A percentile compares a stretch with the other conserved stretches of the same genome.
Conservation (phyloP, 768 basidiomycete genomes). For the Podaxis pistillaris region DNA sequence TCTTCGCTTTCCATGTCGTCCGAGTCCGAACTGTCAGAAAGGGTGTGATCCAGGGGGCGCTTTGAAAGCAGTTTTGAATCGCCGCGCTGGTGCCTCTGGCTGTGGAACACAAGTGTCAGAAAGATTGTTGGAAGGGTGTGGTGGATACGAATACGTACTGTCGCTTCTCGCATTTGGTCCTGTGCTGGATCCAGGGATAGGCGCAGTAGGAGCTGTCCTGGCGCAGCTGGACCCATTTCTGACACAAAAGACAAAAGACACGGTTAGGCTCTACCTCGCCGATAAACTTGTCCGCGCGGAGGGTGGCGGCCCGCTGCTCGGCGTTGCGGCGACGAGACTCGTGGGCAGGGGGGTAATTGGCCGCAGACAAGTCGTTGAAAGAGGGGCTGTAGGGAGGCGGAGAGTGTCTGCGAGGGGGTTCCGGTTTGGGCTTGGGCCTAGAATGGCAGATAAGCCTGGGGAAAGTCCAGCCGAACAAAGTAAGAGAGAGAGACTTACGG, state of each 20-base stretch:
- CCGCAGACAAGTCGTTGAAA: slow-evolving; percentile 59
- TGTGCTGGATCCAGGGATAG: slow-evolving; percentile 80
- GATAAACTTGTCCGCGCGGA: slow-evolving; percentile 64
- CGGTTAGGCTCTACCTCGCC: slow-evolving; percentile 70
- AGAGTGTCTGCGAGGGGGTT: slow-evolving; percentile 22
- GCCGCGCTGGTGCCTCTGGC: slow-evolving; percentile 57
- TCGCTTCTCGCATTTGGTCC: slow-evolving; percentile 70
- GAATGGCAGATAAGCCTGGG: too few species aligned
- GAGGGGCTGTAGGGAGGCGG: slow-evolving; percentile 32
- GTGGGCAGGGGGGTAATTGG: slow-evolving; percentile 53
- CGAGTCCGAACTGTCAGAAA: slow-evolving; percentile 18
- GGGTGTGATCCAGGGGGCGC: neutral
- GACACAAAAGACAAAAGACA: slow-evolving; percentile 73
- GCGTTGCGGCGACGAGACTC: slow-evolving; percentile 75
- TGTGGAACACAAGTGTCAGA: slow-evolving; percentile 19
- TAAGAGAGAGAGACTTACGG: neutral
- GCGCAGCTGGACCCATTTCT: slow-evolving; percentile 81
- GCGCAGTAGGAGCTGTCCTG: slow-evolving; percentile 80
- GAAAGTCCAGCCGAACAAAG: too few species aligned
- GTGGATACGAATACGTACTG: slow-evolving; percentile 44
- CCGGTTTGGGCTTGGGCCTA: neutral
- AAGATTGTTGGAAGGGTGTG: neutral
- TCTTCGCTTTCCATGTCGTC: slow-evolving; percentile 32
- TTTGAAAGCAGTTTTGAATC: slow-evolving; percentile 24
- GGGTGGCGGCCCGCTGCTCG: slow-evolving; percentile 72